These are phyloP conservation scores for Chlorophyllum brunneum DNA, from an alignment of 768 basidiomycete genomes.

Conservation along the genomic window DNA sequence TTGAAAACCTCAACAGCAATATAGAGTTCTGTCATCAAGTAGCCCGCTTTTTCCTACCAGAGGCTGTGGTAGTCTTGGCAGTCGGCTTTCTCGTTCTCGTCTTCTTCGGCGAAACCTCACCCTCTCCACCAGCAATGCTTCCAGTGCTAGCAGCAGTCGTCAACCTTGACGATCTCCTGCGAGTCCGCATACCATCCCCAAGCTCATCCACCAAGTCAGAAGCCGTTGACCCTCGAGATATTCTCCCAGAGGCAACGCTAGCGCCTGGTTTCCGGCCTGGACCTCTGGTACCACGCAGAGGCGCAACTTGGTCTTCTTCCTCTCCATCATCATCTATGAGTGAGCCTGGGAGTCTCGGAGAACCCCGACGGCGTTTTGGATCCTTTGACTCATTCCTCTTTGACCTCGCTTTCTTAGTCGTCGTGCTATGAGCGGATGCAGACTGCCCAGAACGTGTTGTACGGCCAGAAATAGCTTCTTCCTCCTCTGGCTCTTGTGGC, in stretches of 20 bases:
- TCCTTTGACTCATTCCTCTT: slow-evolving; percentile 9
- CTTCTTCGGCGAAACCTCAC: slow-evolving; percentile 21
- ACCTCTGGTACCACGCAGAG: slow-evolving; percentile 32
- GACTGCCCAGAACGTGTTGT: not conserved
- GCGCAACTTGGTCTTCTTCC: slow-evolving; percentile 35
- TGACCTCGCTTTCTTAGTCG: slow-evolving; percentile 5
- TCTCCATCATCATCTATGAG: slow-evolving; percentile 22
- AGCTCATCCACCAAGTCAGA: slow-evolving; percentile 29
- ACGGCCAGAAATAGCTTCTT: not conserved
- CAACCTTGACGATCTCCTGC: slow-evolving; percentile 43
- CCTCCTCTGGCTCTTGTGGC: not conserved
- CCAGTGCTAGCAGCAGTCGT: slow-evolving; percentile 23
- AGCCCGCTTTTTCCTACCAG: slow-evolving; percentile 18
- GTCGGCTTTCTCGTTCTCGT: slow-evolving; percentile 13
- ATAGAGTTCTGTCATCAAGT: not conserved
- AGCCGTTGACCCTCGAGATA: slow-evolving; percentile 18
- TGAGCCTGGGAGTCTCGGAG: slow-evolving; percentile 15
- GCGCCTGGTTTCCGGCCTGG: slow-evolving; percentile 16
- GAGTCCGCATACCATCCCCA: slow-evolving; percentile 31
- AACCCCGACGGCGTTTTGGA: not conserved
- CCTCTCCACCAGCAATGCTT: slow-evolving; percentile 21
- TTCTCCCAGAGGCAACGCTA: slow-evolving; percentile 11
- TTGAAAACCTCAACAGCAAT: not conserved
- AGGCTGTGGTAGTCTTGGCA: not conserved
- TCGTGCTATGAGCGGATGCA: slow-evolving; percentile 8